A percentile compares a stretch with the other conserved stretches of the same genome.
Conservation (phyloP, 306 rosid species). For the Nissolia schottii region DNA sequence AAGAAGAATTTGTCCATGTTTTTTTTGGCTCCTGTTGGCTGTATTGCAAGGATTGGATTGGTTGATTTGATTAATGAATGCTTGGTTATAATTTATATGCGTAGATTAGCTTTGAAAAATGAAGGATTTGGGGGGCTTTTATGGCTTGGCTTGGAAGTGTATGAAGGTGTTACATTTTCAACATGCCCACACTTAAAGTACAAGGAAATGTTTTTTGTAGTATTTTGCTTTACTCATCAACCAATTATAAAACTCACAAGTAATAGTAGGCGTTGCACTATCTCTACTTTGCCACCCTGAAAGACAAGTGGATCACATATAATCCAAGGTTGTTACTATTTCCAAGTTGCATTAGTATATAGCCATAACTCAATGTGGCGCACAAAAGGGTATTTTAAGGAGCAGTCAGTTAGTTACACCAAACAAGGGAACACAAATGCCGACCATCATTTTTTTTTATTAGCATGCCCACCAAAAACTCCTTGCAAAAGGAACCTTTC, state of each 20-base stretch:
- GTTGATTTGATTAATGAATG: conserved; percentile 66
- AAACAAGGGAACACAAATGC: conserved; percentile 41
- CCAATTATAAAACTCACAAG: conserved; percentile 51
- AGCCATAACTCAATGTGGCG: conserved; percentile 18
- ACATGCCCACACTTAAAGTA: conserved; percentile 89
- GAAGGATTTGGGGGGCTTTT: conserved; percentile 50
- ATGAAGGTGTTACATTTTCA: conserved; percentile 73
- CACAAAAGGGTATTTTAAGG: conserved; percentile 20
- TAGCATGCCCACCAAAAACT: conserved; percentile 37
- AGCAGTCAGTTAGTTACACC: conserved; percentile 53
- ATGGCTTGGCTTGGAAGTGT: conserved; percentile 99
- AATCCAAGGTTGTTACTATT: conserved; percentile 24
- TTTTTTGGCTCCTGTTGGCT: conserved; percentile 23
- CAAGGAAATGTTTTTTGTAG: conserved; percentile 56
- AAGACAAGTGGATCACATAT: conserved; percentile 29
- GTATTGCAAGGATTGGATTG: conserved; percentile 43
- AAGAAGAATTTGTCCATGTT: conserved; percentile 61
- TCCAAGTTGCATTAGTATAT: conserved; percentile 13
- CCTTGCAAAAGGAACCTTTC: conserved; percentile 27
- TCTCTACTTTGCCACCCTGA: conserved; percentile 35
- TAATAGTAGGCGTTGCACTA: conserved; percentile 27
- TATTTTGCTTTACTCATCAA: conserved; percentile 94
- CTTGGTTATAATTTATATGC: conserved; percentile 68
- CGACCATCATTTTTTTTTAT: conserved; percentile 27
- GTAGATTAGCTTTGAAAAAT: conserved; percentile 53